Evolutionary conservation across 345 rosid species (phyloP).

Genomic region (Eucalyptus urophylla): DNA sequence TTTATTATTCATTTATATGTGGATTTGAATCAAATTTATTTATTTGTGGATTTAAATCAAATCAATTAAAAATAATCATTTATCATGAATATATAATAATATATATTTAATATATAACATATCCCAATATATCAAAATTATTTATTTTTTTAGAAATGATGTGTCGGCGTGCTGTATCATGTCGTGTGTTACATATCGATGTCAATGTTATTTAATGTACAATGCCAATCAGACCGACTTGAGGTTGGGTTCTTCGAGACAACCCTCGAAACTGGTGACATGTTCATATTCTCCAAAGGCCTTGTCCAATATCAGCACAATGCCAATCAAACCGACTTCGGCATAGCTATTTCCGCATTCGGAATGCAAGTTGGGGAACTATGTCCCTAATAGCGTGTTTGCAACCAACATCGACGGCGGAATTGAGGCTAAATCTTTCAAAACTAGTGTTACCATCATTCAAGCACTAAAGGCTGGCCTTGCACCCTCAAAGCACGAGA

Average conservation of each 20-base stretch:
- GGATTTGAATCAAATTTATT: too few relatives aligned
- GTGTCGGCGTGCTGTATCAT: accelerated
- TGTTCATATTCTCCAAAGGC: constrained; percentile 4
- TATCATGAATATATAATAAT: too few relatives aligned
- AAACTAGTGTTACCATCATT: not conserved
- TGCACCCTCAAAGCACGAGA: not conserved
- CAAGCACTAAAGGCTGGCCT: not conserved
- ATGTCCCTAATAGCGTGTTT: not conserved
- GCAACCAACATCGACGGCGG: not conserved
- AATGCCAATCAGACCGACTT: not conserved
- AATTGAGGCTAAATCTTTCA: constrained; percentile 7
- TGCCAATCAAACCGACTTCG: not conserved
- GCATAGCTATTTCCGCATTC: not conserved
- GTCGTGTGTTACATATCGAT: accelerated
- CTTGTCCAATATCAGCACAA: constrained; percentile 7
- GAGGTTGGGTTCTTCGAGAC: not conserved
- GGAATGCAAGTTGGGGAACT: constrained; percentile 5
- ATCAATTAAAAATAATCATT: too few relatives aligned
- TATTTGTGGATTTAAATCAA: too few relatives aligned
- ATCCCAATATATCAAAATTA: too few relatives aligned
- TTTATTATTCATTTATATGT: too few relatives aligned
- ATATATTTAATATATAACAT: too few relatives aligned
- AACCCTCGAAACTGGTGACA: not conserved
- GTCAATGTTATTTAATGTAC: too few relatives aligned
- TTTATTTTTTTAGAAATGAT: too few relatives aligned